These are phyloP conservation scores for Mycena capillaripes DNA, from an alignment of 768 basidiomycete species.

Conservation along the genomic window DNA sequence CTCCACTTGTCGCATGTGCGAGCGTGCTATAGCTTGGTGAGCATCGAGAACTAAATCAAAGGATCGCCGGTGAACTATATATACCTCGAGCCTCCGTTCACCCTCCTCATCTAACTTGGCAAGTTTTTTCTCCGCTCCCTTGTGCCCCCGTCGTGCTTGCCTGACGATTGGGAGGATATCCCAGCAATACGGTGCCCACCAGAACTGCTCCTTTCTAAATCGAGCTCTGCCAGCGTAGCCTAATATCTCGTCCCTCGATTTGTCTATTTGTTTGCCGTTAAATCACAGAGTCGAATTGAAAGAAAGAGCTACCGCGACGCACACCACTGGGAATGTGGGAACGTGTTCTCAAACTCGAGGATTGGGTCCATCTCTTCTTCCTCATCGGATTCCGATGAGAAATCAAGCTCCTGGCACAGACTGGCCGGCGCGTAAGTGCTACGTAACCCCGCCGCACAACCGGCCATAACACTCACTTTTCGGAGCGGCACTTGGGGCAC, in stretches of 20 bases:
- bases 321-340: too few species aligned
- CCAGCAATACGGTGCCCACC: neutral
- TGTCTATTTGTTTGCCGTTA: too few species aligned
- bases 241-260: too few species aligned
- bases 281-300: too few species aligned
- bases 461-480: too few species aligned
- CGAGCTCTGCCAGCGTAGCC: neutral
- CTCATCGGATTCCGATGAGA: neutral
- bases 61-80: too few species aligned
- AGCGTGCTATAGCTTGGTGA: neutral
- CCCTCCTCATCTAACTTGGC: neutral
- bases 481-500: too few species aligned
- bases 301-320: too few species aligned
- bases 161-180: neutral
- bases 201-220: neutral
- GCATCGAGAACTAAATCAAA: neutral
- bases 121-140: neutral
- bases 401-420: neutral
- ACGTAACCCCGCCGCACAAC: too few species aligned
- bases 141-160: neutral
- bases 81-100: neutral
- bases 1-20: neutral
- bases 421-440: neutral
- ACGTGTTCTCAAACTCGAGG: too few species aligned
- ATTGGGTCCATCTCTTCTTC: too few species aligned